Base-by-base conservation (phyloP, 305 asterid species). In the Nicotiana rustica region DNA sequence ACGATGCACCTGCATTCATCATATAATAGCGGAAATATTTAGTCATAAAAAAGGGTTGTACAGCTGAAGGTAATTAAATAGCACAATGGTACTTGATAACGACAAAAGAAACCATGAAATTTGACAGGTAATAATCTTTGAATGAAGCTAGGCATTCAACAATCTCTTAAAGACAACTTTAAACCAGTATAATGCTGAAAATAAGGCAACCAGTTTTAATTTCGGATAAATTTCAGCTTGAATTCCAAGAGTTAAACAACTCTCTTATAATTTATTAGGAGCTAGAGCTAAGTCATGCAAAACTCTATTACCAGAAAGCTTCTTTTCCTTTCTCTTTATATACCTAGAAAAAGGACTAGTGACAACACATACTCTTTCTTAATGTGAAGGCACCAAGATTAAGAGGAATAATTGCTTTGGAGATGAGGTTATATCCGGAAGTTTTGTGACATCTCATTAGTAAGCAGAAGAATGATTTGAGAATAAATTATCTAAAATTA, bases 1-100 rank as follows among this genome's bases (percentile, higher is more conserved):
- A 76, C 85, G 81, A 85, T 96, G 98, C 84, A 92, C 98, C 99
- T 96, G 93, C 77, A 81, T 10, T 75, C n/a, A 55, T 75, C 47
- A 75, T 15, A 57, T 18, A 4, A 55, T 29, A 17, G 17, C 55
- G 65, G 65, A 75, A 15, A 4, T 52, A 29, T 75, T 75, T 29
- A 75, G 80, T 31, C 65, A 29, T 52, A 52, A 1, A 4, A 75
- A 75, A 4, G 10, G 49, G 6, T 13, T 15, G 10, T 52, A 75
- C 15, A 57, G 65, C 80, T 29, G 38, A 75, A 55, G 4, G 56
- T 55, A 55, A 29, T 2, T 29, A 29, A 52, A 52, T 21, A 75
- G 65, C 47, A 29, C 17, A 75, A 52, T 29, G 29, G 47, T n/a
- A 52, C 47, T 29, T 17, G 10, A 52, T 52, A 75, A 75, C 8